Evolutionary conservation across 306 rosid species (phyloP).

Genomic region (Clitoria ternatea): DNA sequence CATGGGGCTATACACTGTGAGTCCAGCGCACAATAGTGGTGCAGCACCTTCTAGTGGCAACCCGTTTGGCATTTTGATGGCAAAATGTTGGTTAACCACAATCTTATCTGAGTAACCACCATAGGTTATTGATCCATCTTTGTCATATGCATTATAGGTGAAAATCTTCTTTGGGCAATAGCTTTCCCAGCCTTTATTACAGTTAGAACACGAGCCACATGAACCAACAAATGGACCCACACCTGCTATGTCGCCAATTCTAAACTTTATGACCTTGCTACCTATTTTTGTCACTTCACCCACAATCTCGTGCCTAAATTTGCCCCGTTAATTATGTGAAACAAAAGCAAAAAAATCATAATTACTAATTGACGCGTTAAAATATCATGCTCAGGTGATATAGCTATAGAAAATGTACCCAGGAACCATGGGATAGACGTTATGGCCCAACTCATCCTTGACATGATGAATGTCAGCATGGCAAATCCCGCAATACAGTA

Average conservation of each 20-base stretch:
- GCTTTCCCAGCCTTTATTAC: background rate
- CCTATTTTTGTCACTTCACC: too few species aligned
- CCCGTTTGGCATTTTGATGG: background rate
- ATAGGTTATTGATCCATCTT: slow-evolving; percentile 13
- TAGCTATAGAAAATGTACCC: background rate
- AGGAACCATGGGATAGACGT: slow-evolving; percentile 4
- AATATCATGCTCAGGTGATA: too few species aligned
- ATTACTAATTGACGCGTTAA: too few species aligned
- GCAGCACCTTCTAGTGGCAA: background rate
- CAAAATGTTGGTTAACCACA: background rate
- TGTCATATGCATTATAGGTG: slow-evolving; percentile 9
- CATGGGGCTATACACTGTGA: background rate
- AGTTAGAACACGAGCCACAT: background rate
- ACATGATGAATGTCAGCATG: background rate
- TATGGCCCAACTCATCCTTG: background rate
- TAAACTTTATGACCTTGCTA: slow-evolving; percentile 24
- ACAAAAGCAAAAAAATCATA: too few species aligned
- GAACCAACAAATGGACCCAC: slow-evolving; percentile 24
- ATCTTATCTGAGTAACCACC: slow-evolving; percentile 3
- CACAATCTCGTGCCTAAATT: slow-evolving; percentile 28
- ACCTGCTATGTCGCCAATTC: slow-evolving; percentile 32
- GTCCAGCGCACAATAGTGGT: background rate
- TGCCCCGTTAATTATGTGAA: too few species aligned
- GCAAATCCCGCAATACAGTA: slow-evolving; percentile 17
- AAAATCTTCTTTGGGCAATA: slow-evolving; percentile 5